Base-by-base conservation (phyloP, 768 basidiomycete species). In the Leccinellum luteum region DNA sequence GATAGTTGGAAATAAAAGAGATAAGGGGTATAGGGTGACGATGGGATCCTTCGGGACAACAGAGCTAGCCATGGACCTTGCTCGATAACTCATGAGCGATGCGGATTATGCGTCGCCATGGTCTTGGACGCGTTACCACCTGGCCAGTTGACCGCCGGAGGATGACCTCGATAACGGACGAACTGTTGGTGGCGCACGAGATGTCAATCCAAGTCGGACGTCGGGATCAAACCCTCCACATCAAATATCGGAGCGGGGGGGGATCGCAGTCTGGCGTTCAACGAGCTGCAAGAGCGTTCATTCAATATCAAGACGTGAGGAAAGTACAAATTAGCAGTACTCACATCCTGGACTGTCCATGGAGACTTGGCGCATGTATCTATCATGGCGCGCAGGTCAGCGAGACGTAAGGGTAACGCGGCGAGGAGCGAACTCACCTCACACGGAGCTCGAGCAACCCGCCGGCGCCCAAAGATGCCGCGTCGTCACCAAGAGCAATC, bases 331-430 rank as follows among this genome's bases (percentile, higher is more conserved):
- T 15, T 12, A 30, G 9, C 4, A 9, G 32, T 47, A 38, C 60
- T 31, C 34, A 44, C 94, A 75, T 97, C 94, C 66, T 90, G 88
- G n/a, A n/a, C 35, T 8, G 35, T 38, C 35, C 35, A 38, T 13
- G 35, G 8, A 38, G 6, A 38, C 17, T 38, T 38, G 35, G 17
- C 17, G 35, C 17, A 38, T 17, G 17, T 38, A 38, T 38, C 35
- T 38, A 2, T 38, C 17, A n/a, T 38, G 35, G 6, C 17, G 8
- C n/a, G 17, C 35, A n/a, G 17, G 35, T 38, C 35, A 38, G 35
- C 8, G 35, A 38, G 15, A n/a, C 9, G 17, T 7, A 17, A 35
- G 34, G 9, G n/a, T 38, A 9, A 38, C n/a, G 9, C 35, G 35
- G 35, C 17, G 35, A 38, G 35, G 17, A 38, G 35, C 3, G 8